Conservation (phyloP, 2,329 filamentous ascomycete species). For the Phaeosphaeria sp. region DNA sequence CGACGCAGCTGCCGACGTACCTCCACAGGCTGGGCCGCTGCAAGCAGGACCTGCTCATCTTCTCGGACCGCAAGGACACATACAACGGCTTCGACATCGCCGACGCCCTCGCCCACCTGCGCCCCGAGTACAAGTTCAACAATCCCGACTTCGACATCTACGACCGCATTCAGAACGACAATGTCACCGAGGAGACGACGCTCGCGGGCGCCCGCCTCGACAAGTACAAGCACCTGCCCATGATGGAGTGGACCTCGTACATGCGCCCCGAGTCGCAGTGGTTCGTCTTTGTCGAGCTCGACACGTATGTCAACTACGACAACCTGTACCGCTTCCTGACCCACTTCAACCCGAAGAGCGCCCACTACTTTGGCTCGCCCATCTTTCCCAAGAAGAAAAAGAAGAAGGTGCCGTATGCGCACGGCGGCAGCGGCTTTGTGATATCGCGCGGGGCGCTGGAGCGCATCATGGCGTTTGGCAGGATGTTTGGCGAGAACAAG, state of each 20-base stretch:
- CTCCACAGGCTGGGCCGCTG: conserved; percentile 63
- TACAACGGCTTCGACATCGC: conserved; percentile 58
- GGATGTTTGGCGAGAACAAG: conserved; percentile 45
- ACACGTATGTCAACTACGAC: conserved; percentile 49
- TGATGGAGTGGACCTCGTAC: conserved; percentile 58
- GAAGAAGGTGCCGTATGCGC: conserved; percentile 44
- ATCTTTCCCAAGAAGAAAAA: conserved; percentile 42
- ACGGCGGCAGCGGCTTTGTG: conserved; percentile 54
- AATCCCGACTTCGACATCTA: conserved; percentile 62
- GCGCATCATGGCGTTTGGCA: conserved; percentile 45
- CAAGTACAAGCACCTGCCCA: conserved; percentile 66
- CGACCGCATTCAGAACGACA: conserved; percentile 51
- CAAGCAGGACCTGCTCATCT: conserved; percentile 62
- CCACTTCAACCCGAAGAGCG: conserved; percentile 43
- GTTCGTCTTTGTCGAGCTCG: conserved; percentile 48
- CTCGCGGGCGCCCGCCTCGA: conserved; percentile 62
- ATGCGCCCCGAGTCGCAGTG: conserved; percentile 41
- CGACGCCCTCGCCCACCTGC: conserved; percentile 55
- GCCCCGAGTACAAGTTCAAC: conserved; percentile 46
- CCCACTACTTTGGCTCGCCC: conserved; percentile 51
- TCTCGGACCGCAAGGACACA: conserved; percentile 65
- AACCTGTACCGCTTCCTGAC: conserved; percentile 50
- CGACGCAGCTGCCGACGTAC: conserved; percentile 63
- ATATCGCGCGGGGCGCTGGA: conserved; percentile 59
- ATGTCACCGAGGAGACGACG: conserved; percentile 52